Evolutionary conservation across 2,329 filamentous ascomycete species (phyloP).

Genomic region (Diaporthe caulivora): DNA sequence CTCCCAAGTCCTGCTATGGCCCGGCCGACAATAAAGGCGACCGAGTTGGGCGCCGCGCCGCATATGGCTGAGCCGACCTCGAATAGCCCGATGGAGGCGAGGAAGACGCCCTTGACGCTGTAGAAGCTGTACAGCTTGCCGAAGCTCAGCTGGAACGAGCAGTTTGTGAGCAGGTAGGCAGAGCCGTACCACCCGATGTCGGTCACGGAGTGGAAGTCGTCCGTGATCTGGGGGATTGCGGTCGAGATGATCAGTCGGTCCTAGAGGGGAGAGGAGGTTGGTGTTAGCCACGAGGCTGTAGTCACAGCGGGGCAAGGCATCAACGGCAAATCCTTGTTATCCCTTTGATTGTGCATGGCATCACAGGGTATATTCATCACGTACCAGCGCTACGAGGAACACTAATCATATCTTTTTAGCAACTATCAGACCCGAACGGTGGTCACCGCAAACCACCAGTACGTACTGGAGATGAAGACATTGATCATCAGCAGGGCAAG

Average conservation of each 20-base stretch:
- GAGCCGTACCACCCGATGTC: slow-evolving; percentile 56
- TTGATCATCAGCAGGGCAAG: slow-evolving; percentile 51
- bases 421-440: background rate
- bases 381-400: slow-evolving; percentile 53
- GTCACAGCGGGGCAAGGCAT: background rate
- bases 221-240: slow-evolving; percentile 54
- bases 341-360: background rate
- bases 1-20: slow-evolving; percentile 55
- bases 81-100: slow-evolving; percentile 50
- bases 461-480: slow-evolving; percentile 47
- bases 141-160: slow-evolving; percentile 55
- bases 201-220: slow-evolving; percentile 52
- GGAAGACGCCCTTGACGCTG: slow-evolving; percentile 50
- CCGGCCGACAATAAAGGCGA: slow-evolving; percentile 56
- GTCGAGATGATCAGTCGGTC: slow-evolving; percentile 54
- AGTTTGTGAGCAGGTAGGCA: slow-evolving; percentile 53
- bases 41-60: slow-evolving; percentile 53
- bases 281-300: background rate
- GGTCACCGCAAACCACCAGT: too few relatives aligned
- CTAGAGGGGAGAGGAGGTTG: slow-evolving; percentile 4
- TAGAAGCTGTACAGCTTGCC: slow-evolving; percentile 56
- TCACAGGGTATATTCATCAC: slow-evolving; percentile 5
- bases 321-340: too few relatives aligned
- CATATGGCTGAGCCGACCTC: slow-evolving; percentile 56
- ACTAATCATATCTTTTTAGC: slow-evolving; percentile 40